Conservation (phyloP, 169 alveolate genomes). For the Cryptosporidium meleagridis region DNA sequence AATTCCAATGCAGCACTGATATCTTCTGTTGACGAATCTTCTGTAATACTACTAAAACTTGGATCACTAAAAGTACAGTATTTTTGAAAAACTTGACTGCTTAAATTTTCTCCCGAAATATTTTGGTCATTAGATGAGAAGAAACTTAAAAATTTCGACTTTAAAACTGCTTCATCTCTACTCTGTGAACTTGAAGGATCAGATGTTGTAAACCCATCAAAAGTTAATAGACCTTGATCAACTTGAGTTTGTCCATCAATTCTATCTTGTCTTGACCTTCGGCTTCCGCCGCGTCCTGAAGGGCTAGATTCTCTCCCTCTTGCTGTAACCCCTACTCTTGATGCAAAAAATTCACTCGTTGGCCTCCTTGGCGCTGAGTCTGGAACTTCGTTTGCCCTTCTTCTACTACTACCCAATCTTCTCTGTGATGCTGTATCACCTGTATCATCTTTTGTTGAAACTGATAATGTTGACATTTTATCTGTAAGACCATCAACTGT, state of each 20-base stretch:
- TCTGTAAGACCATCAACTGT: background rate
- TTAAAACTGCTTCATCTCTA: background rate
- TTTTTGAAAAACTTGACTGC: background rate
- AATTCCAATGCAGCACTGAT: background rate
- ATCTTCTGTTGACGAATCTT: background rate
- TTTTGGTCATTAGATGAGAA: background rate
- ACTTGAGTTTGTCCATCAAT: no score
- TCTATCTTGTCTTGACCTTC: background rate
- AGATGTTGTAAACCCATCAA: background rate
- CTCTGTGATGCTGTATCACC: background rate
- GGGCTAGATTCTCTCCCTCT: background rate
- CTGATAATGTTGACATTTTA: background rate
- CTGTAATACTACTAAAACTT: background rate
- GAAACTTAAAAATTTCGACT: background rate
- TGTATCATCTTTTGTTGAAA: background rate
- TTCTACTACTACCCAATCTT: background rate
- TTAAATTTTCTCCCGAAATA: background rate
- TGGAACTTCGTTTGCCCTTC: slow-evolving; percentile 41
- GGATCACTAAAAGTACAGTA: background rate
- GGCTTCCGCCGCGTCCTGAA: no score
- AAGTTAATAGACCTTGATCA: background rate
- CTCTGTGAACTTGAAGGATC: background rate
- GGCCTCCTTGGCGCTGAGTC: background rate
- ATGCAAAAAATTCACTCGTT: background rate
- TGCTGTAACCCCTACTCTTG: background rate